These are phyloP conservation scores for Trapa bicornis DNA, from an alignment of 345 rosid species.

Conservation along the genomic window DNA sequence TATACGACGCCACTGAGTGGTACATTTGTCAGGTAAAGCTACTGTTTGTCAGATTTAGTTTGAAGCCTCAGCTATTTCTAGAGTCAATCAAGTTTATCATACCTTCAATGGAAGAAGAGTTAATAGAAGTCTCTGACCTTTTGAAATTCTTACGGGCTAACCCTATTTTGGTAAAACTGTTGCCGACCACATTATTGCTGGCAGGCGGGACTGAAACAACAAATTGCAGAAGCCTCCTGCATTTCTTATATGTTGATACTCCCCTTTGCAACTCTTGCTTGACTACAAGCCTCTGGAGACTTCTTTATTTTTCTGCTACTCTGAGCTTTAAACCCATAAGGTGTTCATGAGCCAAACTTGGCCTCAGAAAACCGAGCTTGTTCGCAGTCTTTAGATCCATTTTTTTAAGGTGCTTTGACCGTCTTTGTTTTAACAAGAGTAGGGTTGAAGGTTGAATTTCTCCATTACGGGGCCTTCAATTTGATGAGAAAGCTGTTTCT, in stretches of 20 bases:
- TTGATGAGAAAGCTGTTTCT: not conserved
- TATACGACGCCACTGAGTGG: constrained; percentile 91
- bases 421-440: not conserved
- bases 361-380: not conserved
- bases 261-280: not conserved
- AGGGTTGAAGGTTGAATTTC: not conserved
- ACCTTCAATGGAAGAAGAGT: not conserved
- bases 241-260: not conserved
- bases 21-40: constrained; percentile 69
- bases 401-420: not conserved
- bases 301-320: not conserved
- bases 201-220: not conserved
- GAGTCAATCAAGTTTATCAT: not conserved
- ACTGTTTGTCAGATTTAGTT: not conserved
- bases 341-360: not conserved
- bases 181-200: not conserved
- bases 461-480: not conserved
- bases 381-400: not conserved
- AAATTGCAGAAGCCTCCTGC: not conserved
- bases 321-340: not conserved
- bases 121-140: not conserved
- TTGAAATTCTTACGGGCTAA: not conserved
- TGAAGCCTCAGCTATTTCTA: not conserved
- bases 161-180: not conserved
- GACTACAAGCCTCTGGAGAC: not conserved